These are phyloP conservation scores for Rehmannia glutinosa DNA, from an alignment of 257 asterid species.

Conservation along the genomic window DNA sequence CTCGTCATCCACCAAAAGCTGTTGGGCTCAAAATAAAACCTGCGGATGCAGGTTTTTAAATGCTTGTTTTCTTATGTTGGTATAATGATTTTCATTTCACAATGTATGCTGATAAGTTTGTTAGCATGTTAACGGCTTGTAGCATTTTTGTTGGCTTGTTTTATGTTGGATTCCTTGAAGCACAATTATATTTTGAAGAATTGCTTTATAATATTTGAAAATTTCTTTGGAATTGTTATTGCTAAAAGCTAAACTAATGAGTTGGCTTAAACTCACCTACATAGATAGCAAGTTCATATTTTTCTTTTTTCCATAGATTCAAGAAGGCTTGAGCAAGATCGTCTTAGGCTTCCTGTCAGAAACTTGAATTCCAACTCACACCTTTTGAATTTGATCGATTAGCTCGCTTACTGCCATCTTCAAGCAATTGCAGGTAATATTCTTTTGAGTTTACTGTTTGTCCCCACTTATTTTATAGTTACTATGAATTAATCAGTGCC, in stretches of 20 bases:
- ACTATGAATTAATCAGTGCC: too few relatives aligned
- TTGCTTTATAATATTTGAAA: too few relatives aligned
- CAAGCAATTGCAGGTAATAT: constrained; percentile 24
- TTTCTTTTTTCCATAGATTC: not conserved
- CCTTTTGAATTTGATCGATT: constrained; percentile 4
- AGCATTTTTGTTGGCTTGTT: too few relatives aligned
- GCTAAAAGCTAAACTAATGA: too few relatives aligned
- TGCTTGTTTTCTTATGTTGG: not conserved
- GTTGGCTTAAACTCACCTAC: not conserved
- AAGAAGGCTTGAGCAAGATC: constrained; percentile 9
- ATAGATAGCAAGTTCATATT: not conserved
- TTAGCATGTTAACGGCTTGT: not conserved
- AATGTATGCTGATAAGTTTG: not conserved
- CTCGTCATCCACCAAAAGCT: not conserved
- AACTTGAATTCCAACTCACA: constrained; percentile 4
- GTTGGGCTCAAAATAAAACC: not conserved
- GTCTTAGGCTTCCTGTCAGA: constrained; percentile 4
- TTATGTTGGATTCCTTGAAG: too few relatives aligned
- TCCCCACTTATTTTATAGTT: too few relatives aligned
- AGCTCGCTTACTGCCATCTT: constrained; percentile 15
- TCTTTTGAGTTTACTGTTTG: too few relatives aligned
- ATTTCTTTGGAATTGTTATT: too few relatives aligned
- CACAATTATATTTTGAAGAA: too few relatives aligned
- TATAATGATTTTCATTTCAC: constrained; percentile 4
- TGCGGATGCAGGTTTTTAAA: not conserved